Percentiles rank a stretch among this genome's conserved stretches.
phyloP scores from a whole-genome alignment of 2,329 filamentous ascomycete species.

The Diaporthe citri region DNA sequence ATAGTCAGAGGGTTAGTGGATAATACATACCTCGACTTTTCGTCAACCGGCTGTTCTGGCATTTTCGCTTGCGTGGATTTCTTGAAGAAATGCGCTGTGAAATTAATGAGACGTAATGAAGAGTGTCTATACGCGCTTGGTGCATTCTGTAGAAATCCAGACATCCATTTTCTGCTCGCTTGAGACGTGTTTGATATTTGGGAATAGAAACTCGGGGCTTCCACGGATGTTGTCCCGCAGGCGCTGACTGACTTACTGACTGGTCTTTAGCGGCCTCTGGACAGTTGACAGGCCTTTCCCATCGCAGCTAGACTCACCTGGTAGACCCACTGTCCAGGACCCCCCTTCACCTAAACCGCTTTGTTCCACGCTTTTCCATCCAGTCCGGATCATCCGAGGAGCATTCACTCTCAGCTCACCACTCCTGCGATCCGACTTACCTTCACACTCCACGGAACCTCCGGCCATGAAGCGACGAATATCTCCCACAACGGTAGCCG shows the following conservation, averaged over 20 bases:
- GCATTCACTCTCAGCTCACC: neutral
- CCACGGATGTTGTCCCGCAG: neutral
- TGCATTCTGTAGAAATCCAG: neutral
- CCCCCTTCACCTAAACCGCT: neutral
- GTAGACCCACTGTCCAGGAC: neutral
- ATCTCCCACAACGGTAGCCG: neutral
- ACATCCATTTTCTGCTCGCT: neutral
- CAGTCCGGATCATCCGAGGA: conserved; percentile 31
- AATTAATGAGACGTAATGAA: neutral
- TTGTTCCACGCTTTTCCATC: neutral
- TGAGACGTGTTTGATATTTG: neutral
- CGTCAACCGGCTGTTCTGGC: neutral
- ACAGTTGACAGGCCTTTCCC: neutral
- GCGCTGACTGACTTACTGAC: neutral
- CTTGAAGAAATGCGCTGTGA: no score
- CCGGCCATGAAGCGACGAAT: conserved; percentile 33
- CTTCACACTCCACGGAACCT: neutral
- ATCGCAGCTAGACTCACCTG: conserved; percentile 3
- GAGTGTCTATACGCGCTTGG: neutral
- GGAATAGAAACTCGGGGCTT: neutral
- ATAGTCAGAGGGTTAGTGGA: no score
- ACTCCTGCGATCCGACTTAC: neutral
- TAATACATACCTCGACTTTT: neutral
- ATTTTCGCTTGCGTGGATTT: neutral
- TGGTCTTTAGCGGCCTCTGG: neutral